Base-by-base conservation (phyloP, 202 grass and related monocot species). In the Thinopyrum obtusiflorum region DNA sequence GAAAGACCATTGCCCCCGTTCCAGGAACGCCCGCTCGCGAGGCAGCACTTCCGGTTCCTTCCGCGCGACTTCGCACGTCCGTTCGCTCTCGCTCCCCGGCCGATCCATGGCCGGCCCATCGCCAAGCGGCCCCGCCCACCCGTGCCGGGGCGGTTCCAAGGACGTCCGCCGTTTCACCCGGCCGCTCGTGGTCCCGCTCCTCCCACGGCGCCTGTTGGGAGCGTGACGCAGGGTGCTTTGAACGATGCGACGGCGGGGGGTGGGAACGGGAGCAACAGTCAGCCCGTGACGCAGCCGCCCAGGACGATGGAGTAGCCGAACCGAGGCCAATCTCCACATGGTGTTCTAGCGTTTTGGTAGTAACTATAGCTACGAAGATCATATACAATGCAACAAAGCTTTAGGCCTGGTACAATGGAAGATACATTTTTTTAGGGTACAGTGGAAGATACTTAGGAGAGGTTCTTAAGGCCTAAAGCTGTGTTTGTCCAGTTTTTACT, bases 81-180 rank as follows among this genome's bases (percentile, higher is more conserved):
- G 46, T 55, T 76, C 73, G 73, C 44, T 31, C 72, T 75, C 72
- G 72, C 46, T 55, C 73, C 46, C 37, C 49, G 80, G 2, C 80
- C 65, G 78, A n/a, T 66, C 25, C 55, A 80, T 1, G 44, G 26
- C 6, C 42, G 27, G 9, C 68, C 61, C 6, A 35, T 60, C 23
- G 59, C 23, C 26, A 76, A 76, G 73, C 73, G 73, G 9, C 57
- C 31, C 57, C 68, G 77, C 4, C 46, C 66, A 20, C 20, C 20
- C 20, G 20, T 7, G 18, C 55, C 55, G 20, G 55, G 55, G 8
- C 55, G 55, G 55, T 21, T 59, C 55, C 55, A 59, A 9, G 55
- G 55, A 59, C 55, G 55, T 1, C 55, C 55, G 55, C 18, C 62
- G 40, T 82, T 53, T 25, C 63, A 53, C 7, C 39, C 73, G 12